Evolutionary conservation across 768 basidiomycete species (phyloP).

Genomic region (Kockovaella imperatae): DNA sequence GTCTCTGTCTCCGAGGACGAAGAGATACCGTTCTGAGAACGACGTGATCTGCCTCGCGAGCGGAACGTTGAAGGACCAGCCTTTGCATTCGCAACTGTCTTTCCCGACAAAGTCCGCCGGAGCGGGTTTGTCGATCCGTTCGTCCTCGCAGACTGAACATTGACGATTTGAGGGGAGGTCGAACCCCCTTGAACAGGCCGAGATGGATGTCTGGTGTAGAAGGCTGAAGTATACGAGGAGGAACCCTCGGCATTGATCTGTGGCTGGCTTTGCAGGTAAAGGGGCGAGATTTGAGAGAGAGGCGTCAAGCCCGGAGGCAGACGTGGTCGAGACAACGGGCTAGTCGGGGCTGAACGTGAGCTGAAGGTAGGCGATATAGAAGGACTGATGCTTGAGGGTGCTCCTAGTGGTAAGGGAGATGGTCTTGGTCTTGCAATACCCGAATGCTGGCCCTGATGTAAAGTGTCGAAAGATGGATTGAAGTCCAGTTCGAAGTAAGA

Average conservation of each 20-base stretch:
- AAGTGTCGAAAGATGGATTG: too few species aligned
- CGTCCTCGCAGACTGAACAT: not conserved
- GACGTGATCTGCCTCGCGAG: not conserved
- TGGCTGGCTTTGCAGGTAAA: not conserved
- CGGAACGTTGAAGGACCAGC: not conserved
- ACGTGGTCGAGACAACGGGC: not conserved
- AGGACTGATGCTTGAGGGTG: too few species aligned
- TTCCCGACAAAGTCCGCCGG: not conserved
- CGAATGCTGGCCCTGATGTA: too few species aligned
- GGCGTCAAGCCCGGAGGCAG: not conserved
- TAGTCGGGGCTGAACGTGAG: not conserved
- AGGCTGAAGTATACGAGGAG: not conserved
- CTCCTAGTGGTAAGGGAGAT: too few species aligned
- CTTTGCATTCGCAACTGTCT: not conserved
- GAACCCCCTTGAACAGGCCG: not conserved
- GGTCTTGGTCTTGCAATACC: too few species aligned
- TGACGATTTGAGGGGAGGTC: not conserved
- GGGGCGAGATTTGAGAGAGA: not conserved
- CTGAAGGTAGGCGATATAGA: too few species aligned
- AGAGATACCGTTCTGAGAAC: not conserved
- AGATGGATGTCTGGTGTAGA: not conserved
- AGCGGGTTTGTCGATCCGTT: not conserved
- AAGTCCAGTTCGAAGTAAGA: too few species aligned
- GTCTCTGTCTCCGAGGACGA: conserved; percentile 18
- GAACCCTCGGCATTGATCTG: not conserved